These are phyloP conservation scores for Phenoliferia sp. DNA, from an alignment of 1,284 basidiomycete species.

Conservation along the genomic window DNA sequence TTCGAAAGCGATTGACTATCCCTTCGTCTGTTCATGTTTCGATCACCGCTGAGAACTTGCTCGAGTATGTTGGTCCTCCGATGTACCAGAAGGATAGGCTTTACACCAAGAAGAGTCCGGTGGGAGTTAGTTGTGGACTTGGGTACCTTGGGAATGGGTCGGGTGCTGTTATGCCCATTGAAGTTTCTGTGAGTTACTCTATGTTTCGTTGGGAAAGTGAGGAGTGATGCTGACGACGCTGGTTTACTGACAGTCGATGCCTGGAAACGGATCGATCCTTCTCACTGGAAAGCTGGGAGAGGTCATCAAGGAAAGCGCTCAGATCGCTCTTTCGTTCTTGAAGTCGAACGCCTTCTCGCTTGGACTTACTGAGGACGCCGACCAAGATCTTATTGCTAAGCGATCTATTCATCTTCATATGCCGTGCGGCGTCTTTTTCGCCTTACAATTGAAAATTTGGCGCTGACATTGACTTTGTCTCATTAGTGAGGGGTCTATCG, in stretches of 20 bases:
- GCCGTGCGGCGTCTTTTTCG: conserved; percentile 49
- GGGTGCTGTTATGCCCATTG: conserved; percentile 94
- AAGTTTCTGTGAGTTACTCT: conserved; percentile 65
- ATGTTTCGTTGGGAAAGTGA: background rate
- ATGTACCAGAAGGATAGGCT: conserved; percentile 93
- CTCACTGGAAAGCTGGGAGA: conserved; percentile 96
- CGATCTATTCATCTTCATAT: conserved; percentile 88
- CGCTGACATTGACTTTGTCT: background rate
- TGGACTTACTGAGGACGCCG: conserved; percentile 66
- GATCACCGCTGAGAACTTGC: conserved; percentile 80
- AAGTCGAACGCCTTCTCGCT: conserved; percentile 83
- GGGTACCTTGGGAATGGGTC: conserved; percentile 95
- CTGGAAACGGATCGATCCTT: conserved; percentile 78
- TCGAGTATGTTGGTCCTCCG: conserved; percentile 94
- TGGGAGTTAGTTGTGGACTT: conserved; percentile 88
- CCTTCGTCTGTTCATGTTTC: conserved; percentile 72
- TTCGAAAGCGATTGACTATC: conserved; percentile 62
- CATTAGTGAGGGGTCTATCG: conserved; percentile 82
- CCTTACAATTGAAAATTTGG: background rate
- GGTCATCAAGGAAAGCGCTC: conserved; percentile 92
- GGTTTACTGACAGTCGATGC: conserved; percentile 63
- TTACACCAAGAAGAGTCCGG: conserved; percentile 73
- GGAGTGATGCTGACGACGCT: background rate
- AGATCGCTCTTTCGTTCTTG: conserved; percentile 89
- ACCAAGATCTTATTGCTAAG: conserved; percentile 66